These are phyloP conservation scores for Penicillium capsulatum DNA, from an alignment of 2,329 filamentous ascomycete genomes.

Conservation along the genomic window DNA sequence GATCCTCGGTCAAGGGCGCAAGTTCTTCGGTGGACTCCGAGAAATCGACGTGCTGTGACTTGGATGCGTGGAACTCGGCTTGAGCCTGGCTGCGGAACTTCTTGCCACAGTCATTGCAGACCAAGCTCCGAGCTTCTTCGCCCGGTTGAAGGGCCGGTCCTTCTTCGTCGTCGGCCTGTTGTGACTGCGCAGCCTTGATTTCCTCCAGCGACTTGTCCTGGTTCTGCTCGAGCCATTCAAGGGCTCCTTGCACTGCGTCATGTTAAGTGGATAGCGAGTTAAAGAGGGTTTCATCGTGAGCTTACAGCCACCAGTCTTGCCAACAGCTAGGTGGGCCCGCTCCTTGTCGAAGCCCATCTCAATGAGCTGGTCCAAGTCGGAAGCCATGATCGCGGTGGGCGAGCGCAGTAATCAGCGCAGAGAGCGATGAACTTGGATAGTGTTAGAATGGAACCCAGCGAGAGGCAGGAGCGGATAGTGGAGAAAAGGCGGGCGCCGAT, in stretches of 20 bases:
- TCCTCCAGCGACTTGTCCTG: slow-evolving; percentile 83
- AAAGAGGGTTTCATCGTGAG: slow-evolving; percentile 12
- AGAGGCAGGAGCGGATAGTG: neutral
- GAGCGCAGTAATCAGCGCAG: no score
- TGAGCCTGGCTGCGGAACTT: slow-evolving; percentile 76
- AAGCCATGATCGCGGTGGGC: slow-evolving; percentile 42
- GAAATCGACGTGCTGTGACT: slow-evolving; percentile 89
- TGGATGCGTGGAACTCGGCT: slow-evolving; percentile 85
- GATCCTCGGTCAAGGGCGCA: slow-evolving; percentile 81
- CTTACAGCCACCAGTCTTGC: slow-evolving; percentile 75
- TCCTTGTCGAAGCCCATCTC: slow-evolving; percentile 78
- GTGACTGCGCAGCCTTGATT: slow-evolving; percentile 57
- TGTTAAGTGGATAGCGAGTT: slow-evolving; percentile 8
- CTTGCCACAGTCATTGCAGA: slow-evolving; percentile 95
- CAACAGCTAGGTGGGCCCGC: slow-evolving; percentile 76
- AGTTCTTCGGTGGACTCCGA: slow-evolving; percentile 90
- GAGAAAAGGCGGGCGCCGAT: slow-evolving; percentile 3
- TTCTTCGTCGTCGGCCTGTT: slow-evolving; percentile 51
- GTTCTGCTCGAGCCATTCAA: slow-evolving; percentile 93
- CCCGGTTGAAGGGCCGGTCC: slow-evolving; percentile 65
- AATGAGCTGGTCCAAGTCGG: slow-evolving; percentile 58
- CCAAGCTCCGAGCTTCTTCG: slow-evolving; percentile 70
- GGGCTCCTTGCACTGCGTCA: slow-evolving; percentile 69
- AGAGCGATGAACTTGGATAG: no score
- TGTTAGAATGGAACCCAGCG: neutral